These are phyloP conservation scores for Oryza punctata DNA, from an alignment of 176 grass and related monocot species.

Conservation along the genomic window DNA sequence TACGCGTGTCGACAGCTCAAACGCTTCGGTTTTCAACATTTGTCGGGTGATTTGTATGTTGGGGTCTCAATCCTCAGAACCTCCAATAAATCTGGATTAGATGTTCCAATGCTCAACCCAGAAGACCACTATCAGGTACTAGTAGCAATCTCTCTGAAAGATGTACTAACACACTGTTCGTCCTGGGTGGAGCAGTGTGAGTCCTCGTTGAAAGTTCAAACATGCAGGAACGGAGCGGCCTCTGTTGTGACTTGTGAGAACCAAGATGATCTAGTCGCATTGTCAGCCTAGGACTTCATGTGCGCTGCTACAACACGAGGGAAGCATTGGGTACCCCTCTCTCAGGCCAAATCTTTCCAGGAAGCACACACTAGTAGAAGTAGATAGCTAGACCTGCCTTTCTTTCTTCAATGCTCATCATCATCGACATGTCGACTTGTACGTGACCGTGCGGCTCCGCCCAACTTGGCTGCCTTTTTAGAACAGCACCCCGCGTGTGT, in stretches of 20 bases:
- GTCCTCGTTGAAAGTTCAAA: not conserved
- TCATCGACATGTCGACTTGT: constrained; percentile 35
- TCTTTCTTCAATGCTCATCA: constrained; percentile 47
- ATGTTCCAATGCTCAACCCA: not conserved
- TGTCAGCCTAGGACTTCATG: constrained; percentile 8
- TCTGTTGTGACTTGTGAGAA: not conserved
- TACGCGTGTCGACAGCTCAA: constrained; percentile 21
- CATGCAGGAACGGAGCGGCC: not conserved
- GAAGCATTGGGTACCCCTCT: not conserved
- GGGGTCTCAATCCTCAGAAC: not conserved
- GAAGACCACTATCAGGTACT: no score
- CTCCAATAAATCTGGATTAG: not conserved
- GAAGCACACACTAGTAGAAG: not conserved
- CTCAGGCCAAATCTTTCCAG: not conserved
- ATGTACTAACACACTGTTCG: not conserved
- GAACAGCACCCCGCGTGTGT: not conserved
- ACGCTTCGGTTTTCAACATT: not conserved
- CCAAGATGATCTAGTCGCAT: not conserved
- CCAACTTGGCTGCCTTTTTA: constrained; percentile 9
- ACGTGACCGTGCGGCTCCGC: constrained; percentile 53
- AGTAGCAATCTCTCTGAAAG: not conserved
- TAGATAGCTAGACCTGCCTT: not conserved
- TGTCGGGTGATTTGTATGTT: not conserved
- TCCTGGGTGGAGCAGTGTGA: not conserved
- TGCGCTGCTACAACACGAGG: not conserved